Conservation (phyloP, 2,329 filamentous ascomycete genomes). For the Thelonectria blattea region DNA sequence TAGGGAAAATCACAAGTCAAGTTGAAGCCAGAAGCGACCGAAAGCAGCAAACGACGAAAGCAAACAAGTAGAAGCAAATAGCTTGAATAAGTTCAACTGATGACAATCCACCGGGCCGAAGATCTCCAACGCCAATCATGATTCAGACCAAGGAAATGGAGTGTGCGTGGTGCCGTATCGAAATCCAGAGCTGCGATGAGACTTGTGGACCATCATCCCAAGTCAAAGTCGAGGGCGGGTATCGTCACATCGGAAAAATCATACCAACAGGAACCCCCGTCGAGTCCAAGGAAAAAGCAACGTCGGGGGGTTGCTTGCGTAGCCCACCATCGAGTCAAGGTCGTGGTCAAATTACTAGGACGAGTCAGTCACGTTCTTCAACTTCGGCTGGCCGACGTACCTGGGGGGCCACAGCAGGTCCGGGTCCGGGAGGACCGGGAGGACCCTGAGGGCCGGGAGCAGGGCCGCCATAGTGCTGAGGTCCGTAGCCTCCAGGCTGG, state of each 20-base stretch:
- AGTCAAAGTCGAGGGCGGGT: conserved; percentile 33
- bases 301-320: conserved; percentile 32
- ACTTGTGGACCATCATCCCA: conserved; percentile 39
- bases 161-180: conserved; percentile 40
- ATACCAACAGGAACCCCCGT: conserved; percentile 34
- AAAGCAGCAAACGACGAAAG: conserved; percentile 36
- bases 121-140: conserved; percentile 52
- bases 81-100: conserved; percentile 46
- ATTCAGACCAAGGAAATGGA: conserved; percentile 46
- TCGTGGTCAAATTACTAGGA: conserved; percentile 39
- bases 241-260: conserved; percentile 35
- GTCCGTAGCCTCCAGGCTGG: conserved; percentile 52
- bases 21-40: conserved; percentile 33
- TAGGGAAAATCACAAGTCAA: conserved; percentile 25
- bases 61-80: conserved; percentile 38
- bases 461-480: conserved; percentile 55
- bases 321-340: conserved; percentile 37
- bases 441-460: conserved; percentile 52
- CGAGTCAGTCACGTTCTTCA: conserved; percentile 18
- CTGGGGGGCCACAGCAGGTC: conserved; percentile 48
- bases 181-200: conserved; percentile 42
- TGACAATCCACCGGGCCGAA: conserved; percentile 46
- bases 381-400: conserved; percentile 35
- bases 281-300: conserved; percentile 38
- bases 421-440: conserved; percentile 46